Base-by-base conservation (phyloP, 805 yeast species). In the Sporopachydermia lactativora region DNA sequence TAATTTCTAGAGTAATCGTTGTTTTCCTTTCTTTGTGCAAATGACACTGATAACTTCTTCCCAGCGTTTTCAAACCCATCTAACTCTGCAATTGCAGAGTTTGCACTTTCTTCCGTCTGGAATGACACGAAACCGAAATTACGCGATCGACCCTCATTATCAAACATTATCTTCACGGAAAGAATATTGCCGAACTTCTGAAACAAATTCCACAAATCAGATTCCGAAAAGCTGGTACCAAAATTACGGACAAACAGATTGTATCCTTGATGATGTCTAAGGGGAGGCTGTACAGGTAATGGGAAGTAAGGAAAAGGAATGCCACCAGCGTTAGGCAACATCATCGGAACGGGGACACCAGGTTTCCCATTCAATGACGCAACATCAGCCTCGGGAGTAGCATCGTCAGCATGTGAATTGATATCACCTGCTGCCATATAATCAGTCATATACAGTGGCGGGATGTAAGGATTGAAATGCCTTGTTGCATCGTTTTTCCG, bases 51-150 rank as follows among this genome's bases (percentile, higher is more conserved):
- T 40, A 79, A 59, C 49, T 60, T 64, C 49, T 70, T 71, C 39
- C 75, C 77, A 50, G 64, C 64, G 47, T 51, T 47, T 44, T 64
- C 67, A 48, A 61, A 62, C 47, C 76, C 78, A 54, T 70, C 71
- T 72, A 71, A 77, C 40, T 69, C 77, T 37, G 72, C 70, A 42
- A 80, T 73, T 13, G 94, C 89, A 50, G 68, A 64, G 39, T 74
- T 70, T 4, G 94, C 92, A 52, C 76, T 71, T 39, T 72, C 62
- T 42, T 81, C 78, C 46, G 62, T 62, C 50, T 73, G 75, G 53
- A 70, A 83, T 59, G 85, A 81, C 41, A 82, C 83, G 62, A 83
- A 83, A 37, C 92, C 94, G 54, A 79, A 83, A 15, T 92, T 88
- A 54, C 76, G 73, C 16, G 89, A 79, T 44, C 64, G 64, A 19